Evolutionary conservation across 768 basidiomycete species (phyloP), one percentile per base, ranked within the genome.

Genomic region (Polyporus arcularius): DNA sequence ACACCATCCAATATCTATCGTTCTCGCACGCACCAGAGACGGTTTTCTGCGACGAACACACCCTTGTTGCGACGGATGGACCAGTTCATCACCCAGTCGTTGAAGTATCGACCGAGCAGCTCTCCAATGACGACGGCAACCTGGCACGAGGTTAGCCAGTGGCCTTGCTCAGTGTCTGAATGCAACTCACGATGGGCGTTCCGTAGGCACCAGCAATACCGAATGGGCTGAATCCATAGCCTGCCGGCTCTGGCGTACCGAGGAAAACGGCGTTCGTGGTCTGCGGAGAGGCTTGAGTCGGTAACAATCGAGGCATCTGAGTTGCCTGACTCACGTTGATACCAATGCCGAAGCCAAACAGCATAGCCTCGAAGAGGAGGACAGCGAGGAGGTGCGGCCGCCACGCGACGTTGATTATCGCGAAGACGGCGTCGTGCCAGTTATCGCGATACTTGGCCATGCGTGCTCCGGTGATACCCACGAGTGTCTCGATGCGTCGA

Each of bases 201-300:
- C 77, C 81, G 67, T 85, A 85, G 14, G 72, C 74, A 35, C 82
- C 84, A 0, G 86, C 79, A 49, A 83, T 82, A 12, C 78, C 80
- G 54, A 77, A 79, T 57, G 75, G 76, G 32, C 72, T 76, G 65
- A 83, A 82, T 0, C 80, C 84, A 62, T 77, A 87, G 1, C 82
- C 88, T 10, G 79, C 64, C 0, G 85, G 85, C 1, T 75, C 75
- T 0, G 84, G 84, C 4, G 74, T 74, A 5, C 84, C 85, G 1
- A 88, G 72, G 74, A 89, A 89, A 1, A 88, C 84, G 0, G 82
- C 84, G 60, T 84, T 86, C 2, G 87, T 90, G 16, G 85, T 83
- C 82, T 87, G 55, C 40, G 55, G 47, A 45, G 2, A 46, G n/a
- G 14, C 4, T 31, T 54, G 26, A 49, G 45, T 39, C 21, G 21